phyloP scores from a whole-genome alignment of 2,329 filamentous ascomycete species.

The Teratosphaeria viscida region DNA sequence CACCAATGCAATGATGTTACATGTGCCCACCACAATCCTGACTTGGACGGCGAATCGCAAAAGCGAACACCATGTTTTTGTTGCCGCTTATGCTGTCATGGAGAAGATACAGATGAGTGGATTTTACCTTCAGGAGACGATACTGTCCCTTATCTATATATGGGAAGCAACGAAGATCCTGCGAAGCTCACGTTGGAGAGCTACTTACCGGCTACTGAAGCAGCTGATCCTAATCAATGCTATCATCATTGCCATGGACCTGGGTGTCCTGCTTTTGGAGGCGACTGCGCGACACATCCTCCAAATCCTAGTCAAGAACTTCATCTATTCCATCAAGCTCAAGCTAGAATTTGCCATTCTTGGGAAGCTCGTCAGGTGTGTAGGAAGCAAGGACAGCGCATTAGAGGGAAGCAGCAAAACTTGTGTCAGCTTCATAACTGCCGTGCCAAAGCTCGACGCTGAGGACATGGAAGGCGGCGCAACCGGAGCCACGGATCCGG shows the following conservation, averaged over 20 bases:
- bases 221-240: constrained; percentile 26
- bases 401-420: not conserved
- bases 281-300: constrained; percentile 18
- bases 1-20: constrained; percentile 41
- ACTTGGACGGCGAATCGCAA: constrained; percentile 31
- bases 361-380: constrained; percentile 8
- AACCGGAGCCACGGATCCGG: not conserved
- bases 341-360: constrained; percentile 14
- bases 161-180: not conserved
- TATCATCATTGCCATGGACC: constrained; percentile 25
- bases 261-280: constrained; percentile 22
- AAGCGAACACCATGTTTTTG: constrained; percentile 21
- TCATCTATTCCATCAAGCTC: constrained; percentile 16
- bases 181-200: constrained; percentile 7
- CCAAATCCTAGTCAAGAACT: constrained; percentile 26
- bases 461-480: not conserved
- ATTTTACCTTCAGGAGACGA: not conserved
- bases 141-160: not conserved
- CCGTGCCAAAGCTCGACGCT: not conserved
- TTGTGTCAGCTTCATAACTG: not conserved
- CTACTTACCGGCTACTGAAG: constrained; percentile 14
- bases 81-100: not conserved
- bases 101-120: not conserved
- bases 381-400: not conserved
- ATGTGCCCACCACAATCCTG: constrained; percentile 45